Percentiles rank a stretch among this genome's conserved stretches.
phyloP scores from a whole-genome alignment of 495 filamentous ascomycete genomes.

The Glonium stellatum region DNA sequence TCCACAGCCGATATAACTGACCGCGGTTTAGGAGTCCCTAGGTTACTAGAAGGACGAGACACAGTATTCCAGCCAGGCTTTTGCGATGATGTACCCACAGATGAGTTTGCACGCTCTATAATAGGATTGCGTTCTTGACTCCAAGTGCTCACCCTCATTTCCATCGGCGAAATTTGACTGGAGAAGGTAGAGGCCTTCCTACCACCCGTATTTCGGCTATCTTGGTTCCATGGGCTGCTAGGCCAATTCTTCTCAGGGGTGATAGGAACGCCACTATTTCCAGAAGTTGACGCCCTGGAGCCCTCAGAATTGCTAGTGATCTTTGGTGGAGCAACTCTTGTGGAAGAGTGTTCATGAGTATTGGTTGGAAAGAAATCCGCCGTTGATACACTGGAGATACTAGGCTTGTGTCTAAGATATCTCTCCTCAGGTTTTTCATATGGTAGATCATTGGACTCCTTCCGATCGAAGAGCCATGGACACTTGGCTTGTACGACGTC shows the following conservation, averaged over 20 bases:
- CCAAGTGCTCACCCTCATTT: background rate
- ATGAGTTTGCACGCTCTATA: background rate
- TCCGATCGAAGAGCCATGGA: conserved; percentile 5
- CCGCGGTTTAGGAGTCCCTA: background rate
- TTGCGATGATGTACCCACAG: background rate
- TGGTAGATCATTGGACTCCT: background rate
- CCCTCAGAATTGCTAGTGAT: background rate
- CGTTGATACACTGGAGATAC: conserved; percentile 35
- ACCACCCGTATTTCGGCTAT: background rate
- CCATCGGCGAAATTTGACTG: background rate
- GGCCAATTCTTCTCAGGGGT: conserved; percentile 23
- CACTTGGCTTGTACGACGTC: background rate
- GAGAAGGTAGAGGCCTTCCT: background rate
- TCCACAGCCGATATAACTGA: background rate
- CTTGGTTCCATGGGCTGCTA: conserved; percentile 18
- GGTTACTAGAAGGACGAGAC: background rate
- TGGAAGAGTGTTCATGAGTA: conserved; percentile 34
- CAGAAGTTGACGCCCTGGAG: conserved; percentile 6
- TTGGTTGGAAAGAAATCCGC: conserved; percentile 39
- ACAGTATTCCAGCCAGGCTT: background rate
- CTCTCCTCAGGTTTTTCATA: conserved; percentile 11
- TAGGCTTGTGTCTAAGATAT: conserved; percentile 25
- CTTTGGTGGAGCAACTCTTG: conserved; percentile 13
- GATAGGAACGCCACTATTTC: conserved; percentile 4
- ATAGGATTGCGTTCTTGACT: background rate